Conservation (phyloP, 208 protist genomes). For the Acanthamoeba sp. region DNA sequence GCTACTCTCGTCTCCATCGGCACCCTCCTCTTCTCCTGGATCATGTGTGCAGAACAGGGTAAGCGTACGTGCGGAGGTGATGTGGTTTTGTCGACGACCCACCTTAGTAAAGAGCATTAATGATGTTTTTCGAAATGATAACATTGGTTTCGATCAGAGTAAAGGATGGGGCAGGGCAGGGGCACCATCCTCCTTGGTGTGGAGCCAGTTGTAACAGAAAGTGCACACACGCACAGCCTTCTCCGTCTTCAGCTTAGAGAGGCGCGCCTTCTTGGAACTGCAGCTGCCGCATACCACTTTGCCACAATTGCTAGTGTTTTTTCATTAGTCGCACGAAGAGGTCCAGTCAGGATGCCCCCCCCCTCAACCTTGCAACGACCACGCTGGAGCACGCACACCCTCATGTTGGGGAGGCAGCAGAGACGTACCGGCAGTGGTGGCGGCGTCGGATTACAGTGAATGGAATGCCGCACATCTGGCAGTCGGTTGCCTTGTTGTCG, state of each 20-base stretch:
- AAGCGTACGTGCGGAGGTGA: too few relatives aligned
- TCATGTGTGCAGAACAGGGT: too few relatives aligned
- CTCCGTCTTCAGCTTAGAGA: conserved; percentile 49
- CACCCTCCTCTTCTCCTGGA: neutral
- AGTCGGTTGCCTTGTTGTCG: conserved; percentile 7
- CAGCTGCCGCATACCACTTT: conserved; percentile 52
- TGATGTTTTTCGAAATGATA: too few relatives aligned
- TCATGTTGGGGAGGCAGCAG: neutral
- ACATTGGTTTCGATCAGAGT: too few relatives aligned
- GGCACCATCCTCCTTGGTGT: conserved; percentile 9
- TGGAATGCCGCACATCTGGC: conserved; percentile 2
- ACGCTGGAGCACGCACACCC: too few relatives aligned
- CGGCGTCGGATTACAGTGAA: conserved; percentile 61
- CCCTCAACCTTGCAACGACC: too few relatives aligned
- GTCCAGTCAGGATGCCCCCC: neutral
- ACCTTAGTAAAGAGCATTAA: too few relatives aligned
- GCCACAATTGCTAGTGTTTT: conserved; percentile 53
- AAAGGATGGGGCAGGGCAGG: too few relatives aligned
- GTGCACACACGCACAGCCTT: conserved; percentile 56
- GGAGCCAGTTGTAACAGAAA: conserved; percentile 22
- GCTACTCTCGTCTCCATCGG: neutral
- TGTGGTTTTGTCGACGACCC: too few relatives aligned
- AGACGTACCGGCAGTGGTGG: conserved; percentile 10
- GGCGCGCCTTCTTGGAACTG: neutral
- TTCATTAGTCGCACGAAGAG: neutral